Evolutionary conservation across 495 filamentous ascomycete genomes (phyloP).

Genomic region (Penicillium paradoxum): DNA sequence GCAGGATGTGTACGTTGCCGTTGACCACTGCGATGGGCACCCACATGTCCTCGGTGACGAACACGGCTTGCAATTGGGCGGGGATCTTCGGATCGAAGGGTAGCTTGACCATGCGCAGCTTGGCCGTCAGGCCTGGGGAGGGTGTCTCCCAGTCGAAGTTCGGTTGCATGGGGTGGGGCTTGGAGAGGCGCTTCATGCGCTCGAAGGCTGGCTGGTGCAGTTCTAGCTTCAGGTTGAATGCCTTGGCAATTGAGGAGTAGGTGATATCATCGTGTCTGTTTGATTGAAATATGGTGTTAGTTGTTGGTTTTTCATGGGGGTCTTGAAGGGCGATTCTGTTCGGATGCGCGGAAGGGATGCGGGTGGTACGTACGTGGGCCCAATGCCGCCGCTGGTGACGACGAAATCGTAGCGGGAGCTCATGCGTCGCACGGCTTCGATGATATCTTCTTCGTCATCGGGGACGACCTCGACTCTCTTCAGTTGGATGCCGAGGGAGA

Average conservation of each 20-base stretch:
- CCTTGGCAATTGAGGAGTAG: slow-evolving; percentile 87
- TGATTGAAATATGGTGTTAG: not conserved
- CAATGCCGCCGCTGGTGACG: slow-evolving; percentile 91
- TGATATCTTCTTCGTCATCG: slow-evolving; percentile 85
- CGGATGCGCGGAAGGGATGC: slow-evolving; percentile 1
- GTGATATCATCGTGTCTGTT: slow-evolving; percentile 93
- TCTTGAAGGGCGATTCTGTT: not conserved
- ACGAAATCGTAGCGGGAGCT: slow-evolving; percentile 86
- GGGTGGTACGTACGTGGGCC: slow-evolving; percentile 66
- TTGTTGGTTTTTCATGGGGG: no score
- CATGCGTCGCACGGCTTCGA: slow-evolving; percentile 82
- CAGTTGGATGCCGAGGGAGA: slow-evolving; percentile 80
- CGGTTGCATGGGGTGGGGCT: slow-evolving; percentile 62
- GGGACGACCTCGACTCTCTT: slow-evolving; percentile 88
- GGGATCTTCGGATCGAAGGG: slow-evolving; percentile 64
- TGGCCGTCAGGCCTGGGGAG: slow-evolving; percentile 70
- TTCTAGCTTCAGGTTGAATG: slow-evolving; percentile 69
- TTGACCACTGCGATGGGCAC: slow-evolving; percentile 85
- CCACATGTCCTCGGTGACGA: slow-evolving; percentile 79
- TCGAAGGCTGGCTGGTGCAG: slow-evolving; percentile 70
- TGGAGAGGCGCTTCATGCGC: slow-evolving; percentile 78
- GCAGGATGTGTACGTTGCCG: slow-evolving; percentile 88
- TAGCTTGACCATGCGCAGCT: slow-evolving; percentile 82
- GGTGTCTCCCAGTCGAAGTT: slow-evolving; percentile 83
- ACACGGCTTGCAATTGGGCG: slow-evolving; percentile 62